Conservation (phyloP, 2,329 filamentous ascomycete species). For the Neonectria punicea region DNA sequence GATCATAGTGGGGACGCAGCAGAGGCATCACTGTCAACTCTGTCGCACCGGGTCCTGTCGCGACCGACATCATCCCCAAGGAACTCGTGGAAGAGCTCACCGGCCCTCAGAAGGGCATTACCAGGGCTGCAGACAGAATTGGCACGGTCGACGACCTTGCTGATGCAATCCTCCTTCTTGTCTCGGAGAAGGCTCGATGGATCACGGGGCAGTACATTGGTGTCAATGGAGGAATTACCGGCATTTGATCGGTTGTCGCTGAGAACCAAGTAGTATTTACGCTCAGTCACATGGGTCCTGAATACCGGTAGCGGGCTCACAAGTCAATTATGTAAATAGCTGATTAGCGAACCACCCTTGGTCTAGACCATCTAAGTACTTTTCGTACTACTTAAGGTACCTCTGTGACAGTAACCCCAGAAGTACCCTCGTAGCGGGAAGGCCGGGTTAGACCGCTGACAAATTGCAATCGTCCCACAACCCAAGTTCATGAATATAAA, state of each 20-base stretch:
- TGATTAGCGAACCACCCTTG: not conserved
- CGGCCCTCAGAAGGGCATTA: conserved; percentile 34
- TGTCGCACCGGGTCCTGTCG: conserved; percentile 52
- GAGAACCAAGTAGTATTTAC: too few species aligned
- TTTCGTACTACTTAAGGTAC: too few species aligned
- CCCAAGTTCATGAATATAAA: too few species aligned
- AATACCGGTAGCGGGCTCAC: not conserved
- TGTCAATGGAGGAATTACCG: conserved; percentile 50
- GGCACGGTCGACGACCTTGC: conserved; percentile 54
- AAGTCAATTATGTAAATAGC: not conserved
- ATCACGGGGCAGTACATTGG: conserved; percentile 56
- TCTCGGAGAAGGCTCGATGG: conserved; percentile 53
- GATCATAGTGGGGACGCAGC: not conserved
- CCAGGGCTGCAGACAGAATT: conserved; percentile 46
- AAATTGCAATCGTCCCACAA: not conserved
- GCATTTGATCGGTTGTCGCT: not conserved
- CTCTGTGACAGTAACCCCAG: not conserved
- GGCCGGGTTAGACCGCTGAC: not conserved
- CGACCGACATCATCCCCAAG: conserved; percentile 46
- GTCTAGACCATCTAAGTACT: not conserved
- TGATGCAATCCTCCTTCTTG: conserved; percentile 53
- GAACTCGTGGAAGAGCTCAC: conserved; percentile 34
- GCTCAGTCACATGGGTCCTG: not conserved
- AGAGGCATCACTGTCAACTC: conserved; percentile 55
- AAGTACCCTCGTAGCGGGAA: not conserved